Conservation (phyloP, 179 eudicot genomes). For the Heliamphora pulchella region DNA sequence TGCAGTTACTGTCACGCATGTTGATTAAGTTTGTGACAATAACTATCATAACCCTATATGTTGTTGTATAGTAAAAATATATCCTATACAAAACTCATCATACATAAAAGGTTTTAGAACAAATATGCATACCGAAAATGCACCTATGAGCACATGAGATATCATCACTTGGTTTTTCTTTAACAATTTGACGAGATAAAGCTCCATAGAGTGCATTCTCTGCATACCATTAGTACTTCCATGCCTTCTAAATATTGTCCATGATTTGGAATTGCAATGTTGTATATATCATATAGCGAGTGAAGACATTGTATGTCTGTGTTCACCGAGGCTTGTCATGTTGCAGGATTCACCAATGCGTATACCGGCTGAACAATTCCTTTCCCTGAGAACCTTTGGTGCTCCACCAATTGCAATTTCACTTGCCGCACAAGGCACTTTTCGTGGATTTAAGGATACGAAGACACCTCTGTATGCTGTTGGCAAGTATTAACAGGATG, state of each 20-base stretch:
- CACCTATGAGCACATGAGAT: neutral
- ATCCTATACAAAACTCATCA: neutral
- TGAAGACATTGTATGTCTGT: neutral
- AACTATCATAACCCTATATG: neutral
- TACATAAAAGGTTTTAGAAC: neutral
- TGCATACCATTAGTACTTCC: neutral
- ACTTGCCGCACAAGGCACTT: slow-evolving; percentile 87
- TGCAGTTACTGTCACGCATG: neutral
- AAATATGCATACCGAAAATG: neutral
- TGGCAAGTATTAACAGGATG: slow-evolving; percentile 48
- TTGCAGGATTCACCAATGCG: slow-evolving; percentile 89
- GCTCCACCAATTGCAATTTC: slow-evolving; percentile 85
- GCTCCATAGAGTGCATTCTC: neutral
- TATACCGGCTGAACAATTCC: slow-evolving; percentile 76
- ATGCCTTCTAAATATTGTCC: neutral
- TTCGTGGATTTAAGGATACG: slow-evolving; percentile 91
- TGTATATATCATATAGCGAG: neutral
- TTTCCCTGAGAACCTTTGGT: slow-evolving; percentile 72
- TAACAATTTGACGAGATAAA: neutral
- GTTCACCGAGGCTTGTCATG: neutral
- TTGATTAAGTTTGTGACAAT: neutral
- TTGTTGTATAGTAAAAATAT: neutral
- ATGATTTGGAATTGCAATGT: neutral
- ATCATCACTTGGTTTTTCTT: neutral
- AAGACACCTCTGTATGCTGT: slow-evolving; percentile 87